These are phyloP conservation scores for Lecanicillium sp. DNA, from an alignment of 2,329 filamentous ascomycete species.

Conservation along the genomic window DNA sequence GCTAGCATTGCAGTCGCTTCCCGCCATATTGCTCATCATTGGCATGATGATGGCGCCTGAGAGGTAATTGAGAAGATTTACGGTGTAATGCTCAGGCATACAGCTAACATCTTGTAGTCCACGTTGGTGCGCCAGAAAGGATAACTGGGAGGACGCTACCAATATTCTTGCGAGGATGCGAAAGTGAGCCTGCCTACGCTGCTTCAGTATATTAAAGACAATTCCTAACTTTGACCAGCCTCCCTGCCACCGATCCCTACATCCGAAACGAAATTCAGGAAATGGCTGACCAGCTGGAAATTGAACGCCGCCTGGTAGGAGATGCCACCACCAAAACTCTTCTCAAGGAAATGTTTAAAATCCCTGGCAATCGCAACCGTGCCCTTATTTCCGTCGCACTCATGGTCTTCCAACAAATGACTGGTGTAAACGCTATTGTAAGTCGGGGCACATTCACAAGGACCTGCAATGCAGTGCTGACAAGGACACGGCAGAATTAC, in stretches of 20 bases:
- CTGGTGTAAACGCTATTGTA: constrained; percentile 44
- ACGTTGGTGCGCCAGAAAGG: constrained; percentile 58
- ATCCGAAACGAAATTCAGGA: constrained; percentile 51
- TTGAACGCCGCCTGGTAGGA: constrained; percentile 49
- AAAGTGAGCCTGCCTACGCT: constrained; percentile 4
- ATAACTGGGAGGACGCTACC: constrained; percentile 58
- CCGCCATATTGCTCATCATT: constrained; percentile 49
- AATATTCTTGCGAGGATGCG: constrained; percentile 44
- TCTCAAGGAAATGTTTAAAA: constrained; percentile 55
- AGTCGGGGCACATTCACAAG: constrained; percentile 6
- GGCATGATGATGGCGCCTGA: constrained; percentile 54
- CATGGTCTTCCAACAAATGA: constrained; percentile 67
- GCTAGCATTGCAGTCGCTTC: constrained; percentile 55
- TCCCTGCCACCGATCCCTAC: constrained; percentile 46
- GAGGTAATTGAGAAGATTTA: constrained; percentile 10
- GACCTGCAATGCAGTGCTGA: constrained; percentile 22
- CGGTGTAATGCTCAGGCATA: not conserved
- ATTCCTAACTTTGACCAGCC: no score
- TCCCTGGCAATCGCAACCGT: constrained; percentile 54
- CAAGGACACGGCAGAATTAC: constrained; percentile 48
- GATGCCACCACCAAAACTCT: constrained; percentile 47
- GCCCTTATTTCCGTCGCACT: constrained; percentile 52
- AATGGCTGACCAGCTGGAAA: constrained; percentile 52
- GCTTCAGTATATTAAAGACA: no score
- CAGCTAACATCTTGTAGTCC: constrained; percentile 36